A percentile compares a stretch with the other conserved stretches of the same genome.
phyloP scores from a whole-genome alignment of 768 basidiomycete genomes.

The Amanita jacksonii region DNA sequence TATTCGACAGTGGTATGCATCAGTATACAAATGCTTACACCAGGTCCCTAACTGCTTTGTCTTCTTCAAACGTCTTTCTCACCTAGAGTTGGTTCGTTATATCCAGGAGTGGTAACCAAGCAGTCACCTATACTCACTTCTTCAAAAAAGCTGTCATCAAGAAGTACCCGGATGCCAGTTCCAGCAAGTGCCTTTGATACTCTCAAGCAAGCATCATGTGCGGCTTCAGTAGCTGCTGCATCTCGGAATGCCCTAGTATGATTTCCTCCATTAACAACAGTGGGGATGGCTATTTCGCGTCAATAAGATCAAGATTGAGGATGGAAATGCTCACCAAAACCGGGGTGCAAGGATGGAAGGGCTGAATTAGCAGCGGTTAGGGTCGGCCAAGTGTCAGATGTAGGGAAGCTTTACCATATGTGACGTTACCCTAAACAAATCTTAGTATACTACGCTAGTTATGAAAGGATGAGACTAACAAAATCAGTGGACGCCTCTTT shows the following conservation, averaged over 20 bases:
- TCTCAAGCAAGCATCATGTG: constrained; percentile 59
- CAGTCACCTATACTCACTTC: constrained; percentile 30
- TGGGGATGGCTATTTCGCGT: constrained; percentile 56
- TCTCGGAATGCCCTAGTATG: constrained; percentile 65
- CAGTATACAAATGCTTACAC: constrained; percentile 3
- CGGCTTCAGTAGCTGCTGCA: constrained; percentile 46
- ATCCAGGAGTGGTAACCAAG: not conserved
- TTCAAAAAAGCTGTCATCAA: constrained; percentile 54
- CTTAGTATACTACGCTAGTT: no score
- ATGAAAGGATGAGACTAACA: no score
- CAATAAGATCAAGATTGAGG: constrained; percentile 6
- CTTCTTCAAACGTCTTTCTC: constrained; percentile 4
- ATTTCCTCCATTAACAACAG: constrained; percentile 61
- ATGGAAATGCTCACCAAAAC: constrained; percentile 38
- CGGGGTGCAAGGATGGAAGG: constrained; percentile 65
- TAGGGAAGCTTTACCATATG: constrained; percentile 60
- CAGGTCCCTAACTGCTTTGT: constrained; percentile 1
- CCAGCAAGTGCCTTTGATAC: constrained; percentile 66
- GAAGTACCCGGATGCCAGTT: constrained; percentile 56
- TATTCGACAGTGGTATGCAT: no score
- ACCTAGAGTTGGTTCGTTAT: not conserved
- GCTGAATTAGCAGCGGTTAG: constrained; percentile 18
- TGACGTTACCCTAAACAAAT: constrained; percentile 53
- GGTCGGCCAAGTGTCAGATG: no score
- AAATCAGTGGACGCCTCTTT: constrained; percentile 74